Percentiles rank a stretch among this genome's conserved stretches.
Conservation (phyloP, 2,329 filamentous ascomycete species). For the Xylaria hypoxylon region DNA sequence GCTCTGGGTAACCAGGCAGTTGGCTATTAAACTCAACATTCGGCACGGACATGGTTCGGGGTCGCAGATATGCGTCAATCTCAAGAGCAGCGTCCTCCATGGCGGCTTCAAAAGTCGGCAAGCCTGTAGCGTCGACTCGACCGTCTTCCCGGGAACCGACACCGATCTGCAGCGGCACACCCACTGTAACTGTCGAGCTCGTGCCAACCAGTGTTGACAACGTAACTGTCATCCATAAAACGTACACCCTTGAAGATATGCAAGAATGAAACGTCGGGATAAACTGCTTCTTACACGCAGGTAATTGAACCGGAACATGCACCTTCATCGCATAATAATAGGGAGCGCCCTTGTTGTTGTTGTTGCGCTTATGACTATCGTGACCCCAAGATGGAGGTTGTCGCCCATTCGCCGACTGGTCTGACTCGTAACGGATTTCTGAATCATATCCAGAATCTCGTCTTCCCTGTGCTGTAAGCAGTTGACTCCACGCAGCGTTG, state of each 20-base stretch:
- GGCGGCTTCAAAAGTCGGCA: constrained; percentile 63
- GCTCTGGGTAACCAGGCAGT: constrained; percentile 53
- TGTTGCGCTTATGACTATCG: constrained; percentile 31
- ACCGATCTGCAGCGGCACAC: constrained; percentile 64
- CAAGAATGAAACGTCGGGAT: constrained; percentile 70
- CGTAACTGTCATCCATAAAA: constrained; percentile 59
- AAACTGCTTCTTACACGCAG: constrained; percentile 61
- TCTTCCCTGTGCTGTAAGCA: constrained; percentile 51
- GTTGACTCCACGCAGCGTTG: constrained; percentile 57
- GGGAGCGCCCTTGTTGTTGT: constrained; percentile 38
- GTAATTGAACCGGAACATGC: constrained; percentile 62
- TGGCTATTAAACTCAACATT: constrained; percentile 49
- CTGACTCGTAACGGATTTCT: constrained; percentile 51
- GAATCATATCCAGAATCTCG: constrained; percentile 65
- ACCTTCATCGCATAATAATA: constrained; percentile 58
- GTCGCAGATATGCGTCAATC: constrained; percentile 57
- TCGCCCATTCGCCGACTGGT: constrained; percentile 35
- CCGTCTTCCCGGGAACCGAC: constrained; percentile 52
- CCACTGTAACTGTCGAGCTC: constrained; percentile 58
- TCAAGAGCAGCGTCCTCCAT: constrained; percentile 53
- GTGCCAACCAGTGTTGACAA: constrained; percentile 48
- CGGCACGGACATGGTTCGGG: constrained; percentile 55
- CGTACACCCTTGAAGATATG: constrained; percentile 67
- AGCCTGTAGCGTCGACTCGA: constrained; percentile 40
- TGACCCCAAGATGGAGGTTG: constrained; percentile 4